Base-by-base conservation (phyloP, 352 stramenopile species). In the Peronospora belbahrii region DNA sequence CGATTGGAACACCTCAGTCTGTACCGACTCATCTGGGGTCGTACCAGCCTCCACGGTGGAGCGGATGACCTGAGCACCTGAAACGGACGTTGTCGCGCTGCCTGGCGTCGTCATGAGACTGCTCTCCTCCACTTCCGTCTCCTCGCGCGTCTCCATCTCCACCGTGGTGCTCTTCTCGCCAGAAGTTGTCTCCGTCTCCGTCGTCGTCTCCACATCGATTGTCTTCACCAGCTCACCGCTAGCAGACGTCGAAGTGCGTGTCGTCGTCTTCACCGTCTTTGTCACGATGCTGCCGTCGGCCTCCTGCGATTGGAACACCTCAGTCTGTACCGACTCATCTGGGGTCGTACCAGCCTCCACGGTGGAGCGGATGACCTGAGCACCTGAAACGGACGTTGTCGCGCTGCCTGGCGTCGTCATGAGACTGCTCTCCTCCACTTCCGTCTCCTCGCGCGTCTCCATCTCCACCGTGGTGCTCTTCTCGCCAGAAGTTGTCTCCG, bases 391-490 rank as follows among this genome's bases (percentile, higher is more conserved):
- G 22, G 22, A 32, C 32, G 32, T 42, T 33, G 22, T 41, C 32
- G 42, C 34, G 23, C 17, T 15, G 40, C 10, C 35, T 13, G 34
- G 33, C 23, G 25, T 44, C 44, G 34, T 43, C 34, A 35, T 23
- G 27, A 52, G 27, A 14, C 45, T 46, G 36, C 45, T 44, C 33
- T 52, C 35, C 25, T 52, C 35, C 18, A 28, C 34, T n/a, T 52
- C 35, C 17, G 35, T 52, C 36, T 52, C 45, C 38, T 55, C 47
- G 18, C 45, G 45, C 27, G 47, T 55, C 31, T 55, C 47, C 23
- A 31, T 55, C 47, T 48, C 47, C 47, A 55, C 47, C 37, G 38
- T 55, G 19, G 38, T 48, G 47, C 47, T 55, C 47, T 48, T 55
- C 38, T 48, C 38, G 31, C 47, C 47, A 17, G 30, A 42, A 35